These are phyloP conservation scores for Alternaria dauci DNA, from an alignment of 2,329 filamentous ascomycete species.

Conservation along the genomic window DNA sequence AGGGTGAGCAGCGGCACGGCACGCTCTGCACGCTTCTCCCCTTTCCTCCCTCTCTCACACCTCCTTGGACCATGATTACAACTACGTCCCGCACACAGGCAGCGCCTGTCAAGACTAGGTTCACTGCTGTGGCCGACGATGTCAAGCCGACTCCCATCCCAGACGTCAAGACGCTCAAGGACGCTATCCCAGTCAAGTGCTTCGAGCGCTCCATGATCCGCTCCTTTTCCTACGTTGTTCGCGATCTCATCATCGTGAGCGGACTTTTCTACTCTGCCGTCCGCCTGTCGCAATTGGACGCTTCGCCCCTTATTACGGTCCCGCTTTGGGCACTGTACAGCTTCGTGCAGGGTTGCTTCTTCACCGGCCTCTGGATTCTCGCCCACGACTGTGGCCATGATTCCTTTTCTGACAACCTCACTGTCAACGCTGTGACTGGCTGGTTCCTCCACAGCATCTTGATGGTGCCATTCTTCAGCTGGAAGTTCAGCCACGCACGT, in stretches of 20 bases:
- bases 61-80: constrained; percentile 24
- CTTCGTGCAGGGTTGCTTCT: constrained; percentile 70
- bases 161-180: constrained; percentile 35
- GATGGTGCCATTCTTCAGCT: constrained; percentile 70
- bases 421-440: constrained; percentile 68
- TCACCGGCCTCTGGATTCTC: constrained; percentile 72
- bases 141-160: constrained; percentile 22
- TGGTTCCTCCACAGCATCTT: constrained; percentile 72
- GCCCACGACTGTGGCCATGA: constrained; percentile 76
- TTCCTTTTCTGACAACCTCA: constrained; percentile 67
- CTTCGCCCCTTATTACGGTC: constrained; percentile 22
- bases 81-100: constrained; percentile 27
- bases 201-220: constrained; percentile 35
- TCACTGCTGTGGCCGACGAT: constrained; percentile 27
- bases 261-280: constrained; percentile 27
- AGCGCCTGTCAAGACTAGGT: constrained; percentile 20
- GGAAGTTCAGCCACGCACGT: constrained; percentile 17
- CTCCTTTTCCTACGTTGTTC: constrained; percentile 35
- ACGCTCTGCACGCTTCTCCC: constrained; percentile 1
- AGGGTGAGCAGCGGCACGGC: neutral
- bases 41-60: constrained; percentile 10
- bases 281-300: constrained; percentile 22
- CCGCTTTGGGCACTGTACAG: constrained; percentile 65
- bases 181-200: constrained; percentile 36
- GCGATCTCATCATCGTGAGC: constrained; percentile 33